A percentile compares a stretch with the other conserved stretches of the same genome.
Conservation (phyloP, 176 grass and related monocot genomes). For the Phoenix dactylifera region DNA sequence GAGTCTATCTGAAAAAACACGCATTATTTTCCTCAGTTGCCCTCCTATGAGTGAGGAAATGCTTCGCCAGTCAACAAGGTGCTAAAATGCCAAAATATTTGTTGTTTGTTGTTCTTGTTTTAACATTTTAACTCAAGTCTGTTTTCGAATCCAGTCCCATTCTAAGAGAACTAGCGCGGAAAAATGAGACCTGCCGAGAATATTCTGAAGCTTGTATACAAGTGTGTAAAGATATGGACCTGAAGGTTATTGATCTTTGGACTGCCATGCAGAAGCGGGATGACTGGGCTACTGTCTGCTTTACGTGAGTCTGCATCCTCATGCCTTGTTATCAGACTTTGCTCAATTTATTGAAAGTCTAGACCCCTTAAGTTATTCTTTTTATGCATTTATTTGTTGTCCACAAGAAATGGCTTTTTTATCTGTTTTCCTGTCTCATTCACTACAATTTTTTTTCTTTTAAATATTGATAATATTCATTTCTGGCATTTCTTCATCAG, state of each 20-base stretch:
- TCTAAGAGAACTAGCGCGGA: background rate
- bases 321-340: background rate
- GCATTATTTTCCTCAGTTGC: constrained; percentile 24
- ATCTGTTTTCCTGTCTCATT: too few species aligned
- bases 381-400: too few species aligned
- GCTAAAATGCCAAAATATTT: background rate
- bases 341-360: too few species aligned
- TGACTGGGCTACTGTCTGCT: constrained; percentile 24
- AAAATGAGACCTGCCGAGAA: constrained; percentile 9
- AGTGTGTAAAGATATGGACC: constrained; percentile 24
- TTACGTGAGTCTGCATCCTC: constrained; percentile 17
- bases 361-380: too few species aligned
- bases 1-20: constrained; percentile 24
- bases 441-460: too few species aligned
- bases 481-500: too few species aligned
- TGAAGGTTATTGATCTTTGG: constrained; percentile 24
- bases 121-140: background rate
- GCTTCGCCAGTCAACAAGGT: background rate
- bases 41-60: constrained; percentile 19
- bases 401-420: too few species aligned
- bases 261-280: constrained; percentile 21
- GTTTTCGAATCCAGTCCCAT: constrained; percentile 1
- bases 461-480: too few species aligned
- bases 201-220: constrained; percentile 31
- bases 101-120: background rate